A percentile compares a stretch with the other conserved stretches of the same genome.
These are phyloP conservation scores for Sugiyamaella paludigena DNA, from an alignment of 1,139 yeast species.

Conservation along the genomic window DNA sequence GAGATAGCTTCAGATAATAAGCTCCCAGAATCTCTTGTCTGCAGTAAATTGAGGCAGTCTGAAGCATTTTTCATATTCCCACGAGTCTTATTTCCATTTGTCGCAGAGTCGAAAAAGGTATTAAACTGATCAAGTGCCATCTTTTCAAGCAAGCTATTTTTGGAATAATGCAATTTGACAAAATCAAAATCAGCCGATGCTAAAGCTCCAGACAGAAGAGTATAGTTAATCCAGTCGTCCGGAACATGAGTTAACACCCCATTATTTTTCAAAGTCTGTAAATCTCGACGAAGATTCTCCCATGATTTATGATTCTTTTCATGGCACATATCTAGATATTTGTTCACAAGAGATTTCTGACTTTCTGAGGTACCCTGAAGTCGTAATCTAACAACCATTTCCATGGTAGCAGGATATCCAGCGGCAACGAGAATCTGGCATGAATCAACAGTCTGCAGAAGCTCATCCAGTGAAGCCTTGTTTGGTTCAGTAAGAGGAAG, in stretches of 20 bases:
- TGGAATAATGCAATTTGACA: constrained; percentile 18
- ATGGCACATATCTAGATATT: constrained; percentile 2
- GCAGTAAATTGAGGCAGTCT: constrained; percentile 25
- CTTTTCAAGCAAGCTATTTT: constrained; percentile 9
- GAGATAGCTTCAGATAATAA: constrained; percentile 15
- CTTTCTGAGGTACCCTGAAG: neutral
- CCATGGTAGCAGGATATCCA: constrained; percentile 8
- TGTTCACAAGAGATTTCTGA: constrained; percentile 4
- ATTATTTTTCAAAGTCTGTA: constrained; percentile 9
- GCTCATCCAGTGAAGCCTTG: constrained; percentile 1
- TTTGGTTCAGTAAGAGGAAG: constrained; percentile 4
- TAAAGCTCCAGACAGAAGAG: constrained; percentile 20
- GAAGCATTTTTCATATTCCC: constrained; percentile 36
- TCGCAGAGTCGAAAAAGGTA: constrained; percentile 33
- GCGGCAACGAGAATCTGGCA: constrained; percentile 6
- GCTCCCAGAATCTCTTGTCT: constrained; percentile 1
- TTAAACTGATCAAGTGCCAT: constrained; percentile 29
- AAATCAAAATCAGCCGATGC: constrained; percentile 25
- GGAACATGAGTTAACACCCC: constrained; percentile 17
- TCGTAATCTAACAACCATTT: constrained; percentile 1
- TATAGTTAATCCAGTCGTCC: constrained; percentile 20
- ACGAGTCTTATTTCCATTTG: constrained; percentile 33
- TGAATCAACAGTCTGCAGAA: constrained; percentile 5
- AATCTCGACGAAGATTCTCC: constrained; percentile 14
- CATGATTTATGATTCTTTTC: constrained; percentile 1